Evolutionary conservation across 1,284 basidiomycete genomes (phyloP), one percentile per base, ranked within the genome.

Genomic region (Fistulina hepatica): DNA sequence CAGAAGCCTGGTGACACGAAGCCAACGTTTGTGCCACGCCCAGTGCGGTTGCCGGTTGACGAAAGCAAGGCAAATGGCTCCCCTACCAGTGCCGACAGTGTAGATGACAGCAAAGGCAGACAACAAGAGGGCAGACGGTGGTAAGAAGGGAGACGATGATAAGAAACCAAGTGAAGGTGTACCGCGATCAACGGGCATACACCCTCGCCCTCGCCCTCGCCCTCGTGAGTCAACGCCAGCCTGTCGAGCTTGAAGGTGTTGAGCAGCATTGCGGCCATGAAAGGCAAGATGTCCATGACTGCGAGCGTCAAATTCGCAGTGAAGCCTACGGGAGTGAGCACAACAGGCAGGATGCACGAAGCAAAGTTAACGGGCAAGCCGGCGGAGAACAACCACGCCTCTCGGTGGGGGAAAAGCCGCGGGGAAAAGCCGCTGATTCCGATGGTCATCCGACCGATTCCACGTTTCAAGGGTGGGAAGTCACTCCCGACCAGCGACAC

Each of bases 391-490:
- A 43, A 19, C 13, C 41, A 45, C n/a, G 21, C 31, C 12, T 28
- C 11, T 13, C 43, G 4, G 49, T 55, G 27, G n/a, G n/a, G n/a
- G n/a, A n/a, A n/a, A n/a, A n/a, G n/a, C n/a, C n/a, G n/a, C n/a
- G 39, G 44, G 2, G 34, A 51, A 16, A 71, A 72, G 56, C 51
- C 54, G 13, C 23, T 58, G 15, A 60, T 76, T 42, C 65, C 44
- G 47, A 85, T 88, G 83, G 61, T 68, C 52, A 93, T 97, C 43
- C 83, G 90, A 48, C 55, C 81, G 37, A 98, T 98, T 49, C 94
- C 93, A 9, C 81, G 93, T 5, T 97, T 94, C 72, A 84, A 81
- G 54, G 82, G 88, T 33, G 61, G 27, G 33, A 65, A 64, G 48
- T 12, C 47, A 20, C 53, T 50, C 21, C 47, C 72, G 46, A 44